phyloP scores from a whole-genome alignment of 2,329 filamentous ascomycete species.

The Nemania diffusa region DNA sequence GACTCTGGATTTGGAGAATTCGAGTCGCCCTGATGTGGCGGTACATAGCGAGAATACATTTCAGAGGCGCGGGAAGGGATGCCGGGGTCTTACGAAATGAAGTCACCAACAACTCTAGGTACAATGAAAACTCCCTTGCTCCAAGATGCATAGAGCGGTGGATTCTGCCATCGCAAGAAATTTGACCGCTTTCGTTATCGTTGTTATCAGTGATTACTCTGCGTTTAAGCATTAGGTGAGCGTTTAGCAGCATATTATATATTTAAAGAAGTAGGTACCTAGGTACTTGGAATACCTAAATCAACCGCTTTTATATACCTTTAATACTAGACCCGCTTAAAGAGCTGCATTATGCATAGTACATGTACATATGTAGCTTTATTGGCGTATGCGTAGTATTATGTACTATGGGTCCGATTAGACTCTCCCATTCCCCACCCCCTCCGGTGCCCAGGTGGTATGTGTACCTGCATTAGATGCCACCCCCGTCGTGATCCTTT shows the following conservation, averaged over 20 bases:
- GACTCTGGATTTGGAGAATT: conserved; percentile 22
- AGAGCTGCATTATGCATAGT: too few species aligned
- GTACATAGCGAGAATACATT: conserved; percentile 58
- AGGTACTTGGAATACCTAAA: too few species aligned
- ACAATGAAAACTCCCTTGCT: background rate
- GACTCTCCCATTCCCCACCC: too few species aligned
- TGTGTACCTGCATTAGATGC: conserved; percentile 14
- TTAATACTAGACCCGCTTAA: too few species aligned
- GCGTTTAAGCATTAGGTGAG: too few species aligned
- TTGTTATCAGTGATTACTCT: background rate
- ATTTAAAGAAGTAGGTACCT: too few species aligned
- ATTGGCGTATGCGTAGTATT: too few species aligned
- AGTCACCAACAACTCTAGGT: background rate
- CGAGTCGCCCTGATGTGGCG: conserved; percentile 36
- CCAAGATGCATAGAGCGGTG: background rate
- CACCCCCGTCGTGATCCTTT: background rate
- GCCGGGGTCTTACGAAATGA: background rate
- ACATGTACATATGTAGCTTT: too few species aligned
- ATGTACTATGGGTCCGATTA: too few species aligned
- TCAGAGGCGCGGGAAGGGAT: background rate
- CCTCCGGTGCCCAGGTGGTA: too few species aligned
- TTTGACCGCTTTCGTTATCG: conserved; percentile 45
- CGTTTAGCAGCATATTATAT: too few species aligned
- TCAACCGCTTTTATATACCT: too few species aligned
- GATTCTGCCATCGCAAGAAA: conserved; percentile 46